Percentiles rank a stretch among this genome's conserved stretches.
Evolutionary conservation across 352 stramenopile species (phyloP).

Genomic region (Bremia lactucae): DNA sequence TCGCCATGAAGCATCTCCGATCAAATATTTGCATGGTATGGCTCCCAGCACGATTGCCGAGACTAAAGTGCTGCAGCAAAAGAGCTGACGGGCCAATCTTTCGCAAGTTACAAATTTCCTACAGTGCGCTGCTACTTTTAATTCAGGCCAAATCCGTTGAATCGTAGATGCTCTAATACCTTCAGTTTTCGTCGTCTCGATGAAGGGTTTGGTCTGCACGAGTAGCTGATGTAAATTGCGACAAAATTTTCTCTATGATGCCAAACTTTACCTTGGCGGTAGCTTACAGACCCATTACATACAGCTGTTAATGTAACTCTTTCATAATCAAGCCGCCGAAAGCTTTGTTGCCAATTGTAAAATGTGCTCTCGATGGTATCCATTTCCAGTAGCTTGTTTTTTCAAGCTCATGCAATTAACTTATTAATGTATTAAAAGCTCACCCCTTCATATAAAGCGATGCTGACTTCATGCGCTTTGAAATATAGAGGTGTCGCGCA

Average conservation of each 20-base stretch:
- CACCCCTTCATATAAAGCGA: too few relatives aligned
- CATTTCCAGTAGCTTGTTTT: slow-evolving; percentile 37
- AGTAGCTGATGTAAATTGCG: slow-evolving; percentile 24
- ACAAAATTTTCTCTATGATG: slow-evolving; percentile 37
- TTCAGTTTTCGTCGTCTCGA: slow-evolving; percentile 23
- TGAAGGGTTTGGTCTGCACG: slow-evolving; percentile 21
- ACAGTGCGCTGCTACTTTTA: slow-evolving; percentile 55
- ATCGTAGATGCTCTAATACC: slow-evolving; percentile 37
- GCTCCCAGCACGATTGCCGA: slow-evolving; percentile 42
- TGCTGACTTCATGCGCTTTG: slow-evolving; percentile 17
- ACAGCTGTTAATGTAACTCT: slow-evolving; percentile 19
- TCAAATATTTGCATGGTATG: slow-evolving; percentile 59
- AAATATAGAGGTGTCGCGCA: slow-evolving; percentile 16
- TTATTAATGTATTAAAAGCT: too few relatives aligned
- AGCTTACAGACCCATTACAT: slow-evolving; percentile 20
- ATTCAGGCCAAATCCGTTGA: slow-evolving; percentile 49
- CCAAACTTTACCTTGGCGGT: slow-evolving; percentile 39
- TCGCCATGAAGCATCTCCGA: too few relatives aligned
- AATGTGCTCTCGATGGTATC: slow-evolving; percentile 33
- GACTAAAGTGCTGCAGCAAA: slow-evolving; percentile 45
- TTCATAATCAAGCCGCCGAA: slow-evolving; percentile 18
- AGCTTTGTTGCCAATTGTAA: slow-evolving; percentile 29
- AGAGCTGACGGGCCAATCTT: too few relatives aligned
- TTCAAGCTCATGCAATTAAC: too few relatives aligned
- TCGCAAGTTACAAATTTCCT: too few relatives aligned